These are phyloP conservation scores for Mycena vulgaris DNA, from an alignment of 768 basidiomycete genomes.

Conservation along the genomic window DNA sequence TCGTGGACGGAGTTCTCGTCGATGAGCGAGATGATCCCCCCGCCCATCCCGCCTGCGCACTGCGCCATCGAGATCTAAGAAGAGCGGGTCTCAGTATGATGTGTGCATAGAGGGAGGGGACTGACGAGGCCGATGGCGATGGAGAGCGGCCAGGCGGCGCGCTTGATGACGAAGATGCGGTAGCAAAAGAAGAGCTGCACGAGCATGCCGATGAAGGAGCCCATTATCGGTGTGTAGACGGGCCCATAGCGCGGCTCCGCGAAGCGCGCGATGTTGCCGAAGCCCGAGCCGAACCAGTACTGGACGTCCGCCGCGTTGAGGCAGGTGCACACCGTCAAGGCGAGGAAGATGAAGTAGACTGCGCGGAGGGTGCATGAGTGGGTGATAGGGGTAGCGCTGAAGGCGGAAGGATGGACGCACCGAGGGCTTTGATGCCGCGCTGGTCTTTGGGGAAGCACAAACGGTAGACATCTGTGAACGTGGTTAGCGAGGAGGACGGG, in stretches of 20 bases:
- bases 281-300: conserved; percentile 19
- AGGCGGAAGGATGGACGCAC: background rate
- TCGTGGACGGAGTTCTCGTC: background rate
- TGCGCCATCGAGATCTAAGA: conserved; percentile 9
- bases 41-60: conserved; percentile 20
- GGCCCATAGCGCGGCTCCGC: background rate
- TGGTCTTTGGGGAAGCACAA: conserved; percentile 16
- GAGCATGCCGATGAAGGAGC: conserved; percentile 22
- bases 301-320: conserved; percentile 22
- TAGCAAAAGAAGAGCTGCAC: conserved; percentile 29
- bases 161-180: conserved; percentile 18
- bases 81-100: background rate
- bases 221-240: conserved; percentile 23
- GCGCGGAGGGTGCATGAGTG: background rate
- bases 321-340: background rate
- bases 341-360: conserved; percentile 27
- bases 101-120: background rate
- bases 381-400: background rate
- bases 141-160: conserved; percentile 15
- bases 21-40: background rate
- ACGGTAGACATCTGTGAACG: conserved; percentile 20
- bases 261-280: conserved; percentile 19
- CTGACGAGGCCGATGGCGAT: conserved; percentile 13
- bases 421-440: background rate
- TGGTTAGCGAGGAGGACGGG: too few species aligned